Evolutionary conservation across 1,139 yeast genomes (phyloP).

Genomic region (Suhomyces terraborum): DNA sequence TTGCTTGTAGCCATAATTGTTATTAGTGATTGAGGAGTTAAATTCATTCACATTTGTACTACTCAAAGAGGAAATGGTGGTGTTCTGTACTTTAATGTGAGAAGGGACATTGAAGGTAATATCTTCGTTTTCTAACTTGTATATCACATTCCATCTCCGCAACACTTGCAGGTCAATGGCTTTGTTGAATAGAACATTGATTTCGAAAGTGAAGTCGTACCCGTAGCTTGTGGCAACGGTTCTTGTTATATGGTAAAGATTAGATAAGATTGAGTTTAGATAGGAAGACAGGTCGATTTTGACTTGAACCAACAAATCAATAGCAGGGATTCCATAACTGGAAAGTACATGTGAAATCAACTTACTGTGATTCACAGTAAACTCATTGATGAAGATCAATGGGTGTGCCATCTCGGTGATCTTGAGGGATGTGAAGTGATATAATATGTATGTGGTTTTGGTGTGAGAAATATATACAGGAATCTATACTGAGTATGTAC

Average conservation of each 20-base stretch:
- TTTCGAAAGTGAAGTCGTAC: constrained; percentile 31
- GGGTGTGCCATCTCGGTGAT: constrained; percentile 19
- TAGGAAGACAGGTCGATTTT: constrained; percentile 22
- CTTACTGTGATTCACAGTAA: constrained; percentile 24
- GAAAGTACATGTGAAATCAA: constrained; percentile 24
- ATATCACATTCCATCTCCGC: constrained; percentile 10
- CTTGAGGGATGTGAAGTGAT: neutral
- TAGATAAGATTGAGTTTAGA: constrained; percentile 31
- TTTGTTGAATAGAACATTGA: constrained; percentile 35
- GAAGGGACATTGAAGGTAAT: neutral
- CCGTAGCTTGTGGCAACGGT: constrained; percentile 23
- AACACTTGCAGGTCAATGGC: neutral
- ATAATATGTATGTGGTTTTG: neutral
- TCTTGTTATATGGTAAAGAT: constrained; percentile 31
- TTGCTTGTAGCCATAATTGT: neutral
- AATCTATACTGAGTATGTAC: too few species aligned
- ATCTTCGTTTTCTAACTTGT: constrained; percentile 5
- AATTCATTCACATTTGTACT: too few species aligned
- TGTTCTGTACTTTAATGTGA: neutral
- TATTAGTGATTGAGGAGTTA: neutral
- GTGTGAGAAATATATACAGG: constrained; percentile 6
- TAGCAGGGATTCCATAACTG: constrained; percentile 10
- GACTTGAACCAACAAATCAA: constrained; percentile 30
- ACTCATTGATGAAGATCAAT: constrained; percentile 26
- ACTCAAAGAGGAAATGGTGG: neutral